phyloP scores from a whole-genome alignment of 768 basidiomycete species.

The Leccinum broughii region DNA sequence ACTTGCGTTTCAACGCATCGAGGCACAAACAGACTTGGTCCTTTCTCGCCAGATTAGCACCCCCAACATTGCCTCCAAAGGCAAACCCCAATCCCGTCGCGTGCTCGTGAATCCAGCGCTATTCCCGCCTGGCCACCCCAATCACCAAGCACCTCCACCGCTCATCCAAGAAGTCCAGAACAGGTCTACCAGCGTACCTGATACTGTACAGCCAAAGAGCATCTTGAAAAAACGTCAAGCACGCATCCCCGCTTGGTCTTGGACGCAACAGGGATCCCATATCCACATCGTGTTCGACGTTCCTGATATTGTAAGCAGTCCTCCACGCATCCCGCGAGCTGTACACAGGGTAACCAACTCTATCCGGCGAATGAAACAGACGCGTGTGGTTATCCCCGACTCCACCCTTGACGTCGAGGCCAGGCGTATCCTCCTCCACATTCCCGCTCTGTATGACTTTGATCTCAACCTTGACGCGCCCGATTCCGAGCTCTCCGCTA shows the following conservation, averaged over 20 bases:
- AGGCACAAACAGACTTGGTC: slow-evolving; percentile 55
- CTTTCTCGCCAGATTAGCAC: slow-evolving; percentile 70
- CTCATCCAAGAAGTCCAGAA: slow-evolving; percentile 36
- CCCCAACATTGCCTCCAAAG: slow-evolving; percentile 79
- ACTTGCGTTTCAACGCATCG: slow-evolving; percentile 66
- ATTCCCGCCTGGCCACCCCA: slow-evolving; percentile 29
- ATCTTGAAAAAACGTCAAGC: slow-evolving; percentile 40
- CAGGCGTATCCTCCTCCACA: slow-evolving; percentile 51
- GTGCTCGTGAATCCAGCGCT: slow-evolving; percentile 54
- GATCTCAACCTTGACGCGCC: slow-evolving; percentile 58
- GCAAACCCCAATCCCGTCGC: slow-evolving; percentile 58
- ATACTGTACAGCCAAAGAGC: slow-evolving; percentile 36
- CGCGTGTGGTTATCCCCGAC: slow-evolving; percentile 42
- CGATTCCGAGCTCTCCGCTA: slow-evolving; percentile 52
- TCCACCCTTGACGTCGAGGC: slow-evolving; percentile 69
- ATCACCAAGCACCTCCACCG: slow-evolving; percentile 26
- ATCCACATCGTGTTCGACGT: slow-evolving; percentile 54
- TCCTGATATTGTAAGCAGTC: slow-evolving; percentile 54
- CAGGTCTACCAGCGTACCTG: slow-evolving; percentile 41
- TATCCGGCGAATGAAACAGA: slow-evolving; percentile 28
- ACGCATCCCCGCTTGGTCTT: slow-evolving; percentile 51
- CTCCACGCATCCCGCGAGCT: slow-evolving; percentile 4
- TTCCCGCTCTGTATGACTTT: slow-evolving; percentile 49
- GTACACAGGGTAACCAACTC: slow-evolving; percentile 11
- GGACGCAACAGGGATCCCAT: slow-evolving; percentile 42